Evolutionary conservation across 352 stramenopile genomes (phyloP).

Genomic region (Achlya hypogyna): DNA sequence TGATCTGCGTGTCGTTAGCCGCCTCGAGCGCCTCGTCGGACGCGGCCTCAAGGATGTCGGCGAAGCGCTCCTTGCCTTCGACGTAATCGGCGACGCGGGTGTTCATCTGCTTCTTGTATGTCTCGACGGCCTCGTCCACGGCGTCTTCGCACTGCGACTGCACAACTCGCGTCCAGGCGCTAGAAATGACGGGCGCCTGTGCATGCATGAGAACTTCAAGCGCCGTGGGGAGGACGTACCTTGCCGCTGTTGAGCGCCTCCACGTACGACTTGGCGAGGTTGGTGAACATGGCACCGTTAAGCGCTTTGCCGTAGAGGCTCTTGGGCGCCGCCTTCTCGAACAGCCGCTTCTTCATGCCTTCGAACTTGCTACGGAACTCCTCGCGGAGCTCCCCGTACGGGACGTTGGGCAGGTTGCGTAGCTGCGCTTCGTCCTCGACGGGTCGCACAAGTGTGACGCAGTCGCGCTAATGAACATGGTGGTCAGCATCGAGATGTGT

Average conservation of each 20-base stretch:
- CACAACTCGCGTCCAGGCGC: slow-evolving; percentile 81
- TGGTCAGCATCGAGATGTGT: background rate
- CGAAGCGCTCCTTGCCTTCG: background rate
- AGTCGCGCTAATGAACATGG: slow-evolving; percentile 47
- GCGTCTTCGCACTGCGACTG: slow-evolving; percentile 78
- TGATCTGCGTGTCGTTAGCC: slow-evolving; percentile 12
- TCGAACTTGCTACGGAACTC: slow-evolving; percentile 77
- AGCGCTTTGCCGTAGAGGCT: slow-evolving; percentile 76
- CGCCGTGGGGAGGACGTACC: background rate
- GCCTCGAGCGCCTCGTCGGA: background rate
- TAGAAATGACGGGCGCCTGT: slow-evolving; percentile 73
- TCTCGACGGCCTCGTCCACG: slow-evolving; percentile 53
- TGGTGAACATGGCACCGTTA: slow-evolving; percentile 82
- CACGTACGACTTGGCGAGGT: slow-evolving; percentile 72
- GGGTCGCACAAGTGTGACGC: slow-evolving; percentile 82
- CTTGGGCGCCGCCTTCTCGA: slow-evolving; percentile 76
- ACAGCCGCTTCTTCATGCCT: slow-evolving; percentile 49
- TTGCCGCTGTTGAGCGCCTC: slow-evolving; percentile 83
- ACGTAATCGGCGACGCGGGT: slow-evolving; percentile 29
- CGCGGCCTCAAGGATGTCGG: background rate
- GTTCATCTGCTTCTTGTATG: slow-evolving; percentile 68
- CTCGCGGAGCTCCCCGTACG: slow-evolving; percentile 63
- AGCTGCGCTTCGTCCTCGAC: slow-evolving; percentile 82
- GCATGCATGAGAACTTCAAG: background rate
- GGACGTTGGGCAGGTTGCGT: slow-evolving; percentile 49